phyloP scores from a whole-genome alignment of 177 flowering plant genomes.

The Vitis hybrid region DNA sequence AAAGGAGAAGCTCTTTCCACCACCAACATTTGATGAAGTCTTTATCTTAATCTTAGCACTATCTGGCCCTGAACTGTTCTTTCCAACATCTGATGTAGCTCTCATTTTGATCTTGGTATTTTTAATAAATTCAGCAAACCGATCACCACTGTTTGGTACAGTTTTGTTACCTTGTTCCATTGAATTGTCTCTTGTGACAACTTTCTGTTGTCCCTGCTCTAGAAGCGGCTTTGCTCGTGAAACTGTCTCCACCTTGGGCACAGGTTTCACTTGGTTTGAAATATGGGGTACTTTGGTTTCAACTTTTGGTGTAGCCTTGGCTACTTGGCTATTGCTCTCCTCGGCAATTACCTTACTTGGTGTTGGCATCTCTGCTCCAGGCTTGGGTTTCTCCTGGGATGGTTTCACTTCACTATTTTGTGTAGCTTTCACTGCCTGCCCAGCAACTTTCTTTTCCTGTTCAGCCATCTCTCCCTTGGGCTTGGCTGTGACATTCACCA shows the following conservation, averaged over 20 bases:
- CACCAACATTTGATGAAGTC: constrained; percentile 10
- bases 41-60: constrained; percentile 22
- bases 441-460: neutral
- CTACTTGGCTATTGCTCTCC: neutral
- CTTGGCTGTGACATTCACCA: neutral
- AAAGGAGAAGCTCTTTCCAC: neutral
- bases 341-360: neutral
- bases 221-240: neutral
- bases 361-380: no score
- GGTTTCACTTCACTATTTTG: neutral
- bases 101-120: constrained; percentile 23
- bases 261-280: no score
- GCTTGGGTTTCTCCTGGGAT: neutral
- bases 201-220: neutral
- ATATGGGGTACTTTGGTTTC: neutral
- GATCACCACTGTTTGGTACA: neutral
- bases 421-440: neutral
- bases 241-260: neutral
- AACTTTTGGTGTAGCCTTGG: neutral
- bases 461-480: neutral
- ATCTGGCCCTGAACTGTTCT: no score
- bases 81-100: constrained; percentile 3
- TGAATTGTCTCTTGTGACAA: neutral
- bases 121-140: constrained; percentile 20
- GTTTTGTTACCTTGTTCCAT: constrained; percentile 6